A percentile compares a stretch with the other conserved stretches of the same genome.
Conservation (phyloP, 176 grass and related monocot species). For the Aegilops tauschii region DNA sequence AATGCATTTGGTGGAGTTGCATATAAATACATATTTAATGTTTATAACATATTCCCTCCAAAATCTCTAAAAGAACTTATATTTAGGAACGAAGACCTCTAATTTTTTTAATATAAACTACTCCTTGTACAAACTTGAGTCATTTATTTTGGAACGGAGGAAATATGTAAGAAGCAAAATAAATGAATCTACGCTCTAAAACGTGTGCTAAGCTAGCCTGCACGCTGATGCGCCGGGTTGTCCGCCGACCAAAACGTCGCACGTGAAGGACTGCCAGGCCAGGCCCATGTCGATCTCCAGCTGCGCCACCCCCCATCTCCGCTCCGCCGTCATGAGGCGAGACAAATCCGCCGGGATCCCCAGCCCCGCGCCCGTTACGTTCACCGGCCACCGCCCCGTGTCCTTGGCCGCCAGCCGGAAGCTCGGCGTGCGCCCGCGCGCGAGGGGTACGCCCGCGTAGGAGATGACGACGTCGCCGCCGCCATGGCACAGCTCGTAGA, state of each 20-base stretch:
- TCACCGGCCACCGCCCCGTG: neutral
- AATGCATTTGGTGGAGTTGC: no score
- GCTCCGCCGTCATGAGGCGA: conserved; percentile 13
- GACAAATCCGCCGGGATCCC: conserved; percentile 1
- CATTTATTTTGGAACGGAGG: no score
- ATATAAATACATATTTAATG: no score
- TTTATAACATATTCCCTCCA: no score
- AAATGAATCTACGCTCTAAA: no score
- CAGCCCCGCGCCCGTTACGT: neutral
- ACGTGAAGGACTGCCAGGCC: neutral
- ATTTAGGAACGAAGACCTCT: no score
- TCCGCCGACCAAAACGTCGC: neutral
- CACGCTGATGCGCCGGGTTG: neutral
- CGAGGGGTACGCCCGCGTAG: conserved; percentile 25
- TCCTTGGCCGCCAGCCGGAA: neutral
- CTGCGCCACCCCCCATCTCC: neutral
- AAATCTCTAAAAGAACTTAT: no score
- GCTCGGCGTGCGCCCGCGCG: conserved; percentile 4
- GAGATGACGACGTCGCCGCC: conserved; percentile 19
- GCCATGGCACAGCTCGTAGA: neutral
- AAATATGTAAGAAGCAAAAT: no score
- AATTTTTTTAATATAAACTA: no score
- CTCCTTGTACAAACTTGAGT: no score
- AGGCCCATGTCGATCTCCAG: neutral
- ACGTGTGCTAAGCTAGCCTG: neutral